Evolutionary conservation across 202 grass and related monocot species (phyloP), one percentile per base, ranked within the genome.

Genomic region (Setaria viridis): DNA sequence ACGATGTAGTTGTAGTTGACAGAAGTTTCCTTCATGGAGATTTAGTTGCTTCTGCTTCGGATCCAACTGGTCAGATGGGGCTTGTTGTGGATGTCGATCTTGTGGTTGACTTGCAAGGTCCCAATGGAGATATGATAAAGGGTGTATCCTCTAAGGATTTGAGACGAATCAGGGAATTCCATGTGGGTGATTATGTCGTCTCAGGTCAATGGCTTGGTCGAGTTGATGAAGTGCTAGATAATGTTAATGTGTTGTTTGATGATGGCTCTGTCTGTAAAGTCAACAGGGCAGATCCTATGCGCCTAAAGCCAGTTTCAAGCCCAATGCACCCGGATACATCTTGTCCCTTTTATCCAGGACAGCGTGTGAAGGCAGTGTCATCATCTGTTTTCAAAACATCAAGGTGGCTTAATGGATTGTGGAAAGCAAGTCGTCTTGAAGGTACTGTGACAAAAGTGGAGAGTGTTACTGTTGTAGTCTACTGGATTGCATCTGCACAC

Each of bases 231-330:
- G 92, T 96, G 50, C 84, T 99, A 37, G 94, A 99, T 83, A 99
- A 96, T 82, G 88, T 99, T 73, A 99, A 88, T 42, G 94, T 99
- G 58, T 53, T 94, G 51, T 99, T 99, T 90, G 94, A 99, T 85
- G 97, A 99, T 77, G 93, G 97, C 51, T 87, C 91, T 87, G 73
- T 96, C 68, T 96, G 97, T 85, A 94, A 94, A 88, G 97, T 99
- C 48, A 83, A 77, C 50, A 90, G 80, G 59, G 93, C 94, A 62
- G 97, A 99, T 86, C 88, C 91, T 16, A 90, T 88, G 89, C 90
- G 87, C 34, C 80, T 99, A 59, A 91, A 59, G 70, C 82, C 87
- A 49, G 83, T 84, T 78, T 60, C 46, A 16, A 90, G 90, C 76
- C 92, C 92, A 63, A 48, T 90, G 62, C 77, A 96, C 70, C 90